These are phyloP conservation scores for Rhytidiadelphus loreus DNA, from an alignment of 225 moss, liverwort and hornwort species.

Conservation along the genomic window DNA sequence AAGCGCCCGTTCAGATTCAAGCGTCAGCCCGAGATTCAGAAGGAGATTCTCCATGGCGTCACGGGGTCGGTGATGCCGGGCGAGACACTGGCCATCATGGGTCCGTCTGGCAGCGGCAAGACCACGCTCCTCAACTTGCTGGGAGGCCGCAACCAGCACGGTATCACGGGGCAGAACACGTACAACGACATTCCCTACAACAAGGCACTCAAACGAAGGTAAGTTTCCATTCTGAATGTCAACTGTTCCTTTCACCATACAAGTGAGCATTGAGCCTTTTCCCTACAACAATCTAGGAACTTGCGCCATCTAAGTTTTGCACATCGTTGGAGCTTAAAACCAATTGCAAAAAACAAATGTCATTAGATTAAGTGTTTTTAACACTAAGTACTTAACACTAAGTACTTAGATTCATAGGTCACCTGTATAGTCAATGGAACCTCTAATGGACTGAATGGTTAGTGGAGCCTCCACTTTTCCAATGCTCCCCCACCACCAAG, in stretches of 20 bases:
- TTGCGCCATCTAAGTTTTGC: not conserved
- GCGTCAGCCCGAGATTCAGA: conserved; percentile 23
- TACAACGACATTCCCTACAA: conserved; percentile 59
- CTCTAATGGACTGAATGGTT: not conserved
- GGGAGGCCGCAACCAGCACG: conserved; percentile 49
- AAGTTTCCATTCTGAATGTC: not conserved
- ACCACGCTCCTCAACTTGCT: conserved; percentile 67
- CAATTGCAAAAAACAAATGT: not conserved
- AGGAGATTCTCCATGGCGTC: conserved; percentile 62
- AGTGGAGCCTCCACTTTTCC: not conserved
- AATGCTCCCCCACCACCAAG: not conserved
- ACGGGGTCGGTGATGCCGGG: conserved; percentile 69
- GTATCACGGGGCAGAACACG: conserved; percentile 28
- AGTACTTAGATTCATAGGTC: not conserved
- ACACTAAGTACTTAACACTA: not conserved
- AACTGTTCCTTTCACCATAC: no score
- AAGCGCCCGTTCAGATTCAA: conserved; percentile 13
- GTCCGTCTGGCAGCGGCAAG: conserved; percentile 80
- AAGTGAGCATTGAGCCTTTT: not conserved
- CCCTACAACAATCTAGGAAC: not conserved
- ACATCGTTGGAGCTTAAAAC: not conserved
- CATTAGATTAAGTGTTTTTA: not conserved
- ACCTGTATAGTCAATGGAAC: not conserved
- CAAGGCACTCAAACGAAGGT: conserved; percentile 67
- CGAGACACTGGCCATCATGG: conserved; percentile 79